Evolutionary conservation across 2,329 filamentous ascomycete species (phyloP), one percentile per base, ranked within the genome.

Genomic region (Claviceps purpurea): DNA sequence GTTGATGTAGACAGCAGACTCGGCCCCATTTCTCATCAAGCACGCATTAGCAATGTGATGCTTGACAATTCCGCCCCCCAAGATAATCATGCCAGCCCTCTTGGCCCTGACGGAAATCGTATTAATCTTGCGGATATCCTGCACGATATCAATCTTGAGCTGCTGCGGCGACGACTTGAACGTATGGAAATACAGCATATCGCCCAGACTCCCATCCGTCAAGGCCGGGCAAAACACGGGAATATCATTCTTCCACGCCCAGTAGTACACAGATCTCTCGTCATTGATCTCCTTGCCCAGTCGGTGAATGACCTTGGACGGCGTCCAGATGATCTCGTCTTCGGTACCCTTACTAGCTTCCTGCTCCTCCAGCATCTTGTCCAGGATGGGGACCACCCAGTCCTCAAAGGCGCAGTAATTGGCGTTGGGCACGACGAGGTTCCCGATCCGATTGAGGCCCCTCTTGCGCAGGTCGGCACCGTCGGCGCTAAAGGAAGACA

Each of bases 171-270:
- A 90, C 0, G 87, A 71, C 66, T 91, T 93, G 78, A 89, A 98
- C 1, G 90, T 95, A 71, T 98, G 91, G 68, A 98, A 97, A 70
- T 96, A 97, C 42, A 98, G 75, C 93, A 98, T 98, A 67, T 98
- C 93, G 5, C 93, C 93, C 20, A 98, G 71, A 60, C 88, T 95
- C 18, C 93, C 93, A 63, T 98, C 93, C 0, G 93, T 98, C 60
- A 98, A 73, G 5, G 93, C 93, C 0, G 93, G 93, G 64, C 91
- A 97, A 73, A 98, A 98, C 16, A 98, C 85, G 1, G 93, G 93
- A 53, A 98, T 97, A 66, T 93, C 75, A 70, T 98, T 97, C 71
- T 90, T 93, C 72, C 86, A 94, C 1, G 91, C 91, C 93, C 93
- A 98, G 73, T 97, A 96, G 66, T 90, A 93, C 22, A 97, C 89